Evolutionary conservation across 805 yeast genomes (phyloP).

Genomic region (Nakazawaea ishiwadae): DNA sequence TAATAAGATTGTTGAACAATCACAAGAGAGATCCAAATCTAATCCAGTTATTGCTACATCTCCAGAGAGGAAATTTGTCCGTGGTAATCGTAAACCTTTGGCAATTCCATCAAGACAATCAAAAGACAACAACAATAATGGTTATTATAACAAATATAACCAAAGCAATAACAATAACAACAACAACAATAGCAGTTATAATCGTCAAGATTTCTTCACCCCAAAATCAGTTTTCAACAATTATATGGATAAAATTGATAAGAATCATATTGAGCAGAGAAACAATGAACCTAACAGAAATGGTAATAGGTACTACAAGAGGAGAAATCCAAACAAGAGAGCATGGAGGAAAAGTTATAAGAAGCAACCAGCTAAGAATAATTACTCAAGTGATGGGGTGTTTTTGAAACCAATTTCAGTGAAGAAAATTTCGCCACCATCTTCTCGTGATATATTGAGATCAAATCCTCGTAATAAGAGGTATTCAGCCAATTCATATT

Average conservation of each 20-base stretch:
- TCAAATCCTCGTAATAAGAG: conserved; percentile 1
- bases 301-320: conserved; percentile 15
- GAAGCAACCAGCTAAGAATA: conserved; percentile 6
- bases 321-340: conserved; percentile 13
- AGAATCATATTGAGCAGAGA: conserved; percentile 19
- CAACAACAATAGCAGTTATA: conserved; percentile 29
- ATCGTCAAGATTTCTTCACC: conserved; percentile 71
- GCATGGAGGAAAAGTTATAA: conserved; percentile 19
- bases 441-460: conserved; percentile 11
- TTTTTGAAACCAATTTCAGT: conserved; percentile 15
- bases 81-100: conserved; percentile 53
- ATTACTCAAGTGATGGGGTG: conserved; percentile 17
- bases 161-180: conserved; percentile 14
- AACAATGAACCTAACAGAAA: conserved; percentile 16
- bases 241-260: conserved; percentile 62
- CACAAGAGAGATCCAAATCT: conserved; percentile 16
- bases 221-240: conserved; percentile 71
- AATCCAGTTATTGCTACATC: conserved; percentile 9
- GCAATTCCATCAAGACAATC: conserved; percentile 55
- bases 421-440: conserved; percentile 7
- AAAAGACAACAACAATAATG: conserved; percentile 7
- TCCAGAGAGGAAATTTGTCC: conserved; percentile 21
- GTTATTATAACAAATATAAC: conserved; percentile 15
- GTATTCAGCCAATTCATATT: conserved; percentile 10
- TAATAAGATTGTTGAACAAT: background rate